Evolutionary conservation across 2,329 filamentous ascomycete genomes (phyloP), one percentile per base, ranked within the genome.

Genomic region (Helminthosporium solani): DNA sequence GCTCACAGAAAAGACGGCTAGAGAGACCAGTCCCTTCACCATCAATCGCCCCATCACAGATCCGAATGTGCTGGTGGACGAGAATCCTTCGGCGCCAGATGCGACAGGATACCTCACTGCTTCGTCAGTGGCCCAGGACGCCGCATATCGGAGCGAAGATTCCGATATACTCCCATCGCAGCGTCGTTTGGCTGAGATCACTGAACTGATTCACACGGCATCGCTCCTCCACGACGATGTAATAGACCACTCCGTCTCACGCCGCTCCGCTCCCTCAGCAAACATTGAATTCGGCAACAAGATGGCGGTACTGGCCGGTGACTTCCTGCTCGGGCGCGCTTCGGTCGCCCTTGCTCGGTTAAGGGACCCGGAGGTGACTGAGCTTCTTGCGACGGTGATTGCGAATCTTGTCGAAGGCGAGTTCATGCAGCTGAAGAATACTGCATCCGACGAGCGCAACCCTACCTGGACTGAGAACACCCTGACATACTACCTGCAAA

Each of bases 341-440:
- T 99, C 94, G 0, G 91, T 97, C 6, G 92, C 92, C 5, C 80
- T 99, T 33, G 94, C 94, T 12, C 84, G 94, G 33, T 75, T 99
- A 48, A 83, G 92, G 25, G 90, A 99, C 65, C 87, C 91, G 34
- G 94, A 99, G 72, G 94, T 99, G 2, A 90, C 90, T 7, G 94
- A 99, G 74, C 80, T 99, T 7, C 77, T 99, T 23, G 90, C 94
- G 3, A 97, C 92, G 1, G 94, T 97, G 33, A 97, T 99, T 58
- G 92, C 94, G 35, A 99, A 99, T 69, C 78, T 99, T 20, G 91
- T 99, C 16, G 94, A 99, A 74, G 94, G 94, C 65, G 94, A 99
- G 73, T 97, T 99, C 76, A 99, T 99, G 94, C 94, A 99, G 76
- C 78, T 99, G 60, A 95, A 96, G 75, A 99, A 99, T 72, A 97